Percentiles rank a stretch among this genome's conserved stretches.
Evolutionary conservation across 2,329 filamentous ascomycete species (phyloP).

Genomic region (Podosphaera leucotricha): DNA sequence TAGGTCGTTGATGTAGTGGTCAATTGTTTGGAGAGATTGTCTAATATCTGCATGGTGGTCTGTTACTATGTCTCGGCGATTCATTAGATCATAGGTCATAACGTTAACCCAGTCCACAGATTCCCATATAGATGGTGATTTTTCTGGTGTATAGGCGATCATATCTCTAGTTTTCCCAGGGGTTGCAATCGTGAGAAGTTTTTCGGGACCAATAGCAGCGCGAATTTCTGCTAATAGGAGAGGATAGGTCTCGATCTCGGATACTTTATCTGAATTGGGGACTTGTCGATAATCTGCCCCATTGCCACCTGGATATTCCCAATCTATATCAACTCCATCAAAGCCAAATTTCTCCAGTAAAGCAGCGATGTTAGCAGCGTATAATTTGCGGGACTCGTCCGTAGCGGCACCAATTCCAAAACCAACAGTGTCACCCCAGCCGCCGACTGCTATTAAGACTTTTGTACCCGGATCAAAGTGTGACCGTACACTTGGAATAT

Average conservation of each 20-base stretch:
- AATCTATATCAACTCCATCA: slow-evolving; percentile 31
- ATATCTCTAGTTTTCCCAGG: slow-evolving; percentile 40
- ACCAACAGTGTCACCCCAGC: slow-evolving; percentile 46
- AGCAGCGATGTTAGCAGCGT: slow-evolving; percentile 36
- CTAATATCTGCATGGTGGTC: slow-evolving; percentile 38
- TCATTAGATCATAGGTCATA: slow-evolving; percentile 49
- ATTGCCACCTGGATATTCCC: slow-evolving; percentile 34
- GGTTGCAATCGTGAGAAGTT: slow-evolving; percentile 42
- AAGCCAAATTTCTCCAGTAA: slow-evolving; percentile 38
- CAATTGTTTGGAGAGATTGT: slow-evolving; percentile 28
- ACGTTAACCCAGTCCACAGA: slow-evolving; percentile 44
- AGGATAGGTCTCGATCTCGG: slow-evolving; percentile 40
- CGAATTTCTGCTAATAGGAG: slow-evolving; percentile 35
- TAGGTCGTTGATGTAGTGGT: slow-evolving; percentile 31
- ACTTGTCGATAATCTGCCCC: slow-evolving; percentile 43
- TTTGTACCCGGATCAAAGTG: slow-evolving; percentile 28
- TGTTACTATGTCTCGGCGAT: slow-evolving; percentile 39
- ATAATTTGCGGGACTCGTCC: slow-evolving; percentile 27
- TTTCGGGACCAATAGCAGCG: slow-evolving; percentile 28
- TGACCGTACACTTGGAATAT: slow-evolving; percentile 4
- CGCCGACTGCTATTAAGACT: slow-evolving; percentile 47
- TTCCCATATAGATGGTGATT: slow-evolving; percentile 31
- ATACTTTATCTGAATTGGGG: slow-evolving; percentile 33
- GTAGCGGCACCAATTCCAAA: slow-evolving; percentile 33
- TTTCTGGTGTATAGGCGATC: slow-evolving; percentile 38